These are phyloP conservation scores for Pancytospora philotis DNA, from an alignment of 371 early-diverging fungal genomes.

Conservation along the genomic window DNA sequence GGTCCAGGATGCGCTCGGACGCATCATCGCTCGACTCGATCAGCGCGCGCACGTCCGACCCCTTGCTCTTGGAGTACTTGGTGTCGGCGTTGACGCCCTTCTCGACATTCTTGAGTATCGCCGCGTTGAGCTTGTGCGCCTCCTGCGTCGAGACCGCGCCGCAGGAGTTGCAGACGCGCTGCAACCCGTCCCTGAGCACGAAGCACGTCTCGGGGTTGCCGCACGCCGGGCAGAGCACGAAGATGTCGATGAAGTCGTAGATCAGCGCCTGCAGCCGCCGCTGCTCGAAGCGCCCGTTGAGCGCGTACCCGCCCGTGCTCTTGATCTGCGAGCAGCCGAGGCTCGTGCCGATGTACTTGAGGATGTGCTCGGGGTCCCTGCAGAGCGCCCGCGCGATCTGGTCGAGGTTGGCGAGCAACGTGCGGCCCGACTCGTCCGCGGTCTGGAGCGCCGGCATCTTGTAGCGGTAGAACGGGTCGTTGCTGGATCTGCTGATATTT, in stretches of 20 bases:
- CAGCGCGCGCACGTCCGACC: background rate
- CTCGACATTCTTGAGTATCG: conserved; percentile 46
- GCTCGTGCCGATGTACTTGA: conserved; percentile 86
- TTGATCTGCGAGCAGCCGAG: conserved; percentile 65
- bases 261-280: conserved; percentile 72
- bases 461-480: conserved; percentile 91
- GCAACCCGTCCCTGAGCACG: conserved; percentile 54
- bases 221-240: conserved; percentile 85
- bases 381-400: conserved; percentile 79
- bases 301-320: conserved; percentile 72
- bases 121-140: conserved; percentile 43
- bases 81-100: background rate
- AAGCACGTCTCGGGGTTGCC: conserved; percentile 94
- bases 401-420: conserved; percentile 87
- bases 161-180: conserved; percentile 56
- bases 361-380: conserved; percentile 71
- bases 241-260: conserved; percentile 83
- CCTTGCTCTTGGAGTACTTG: conserved; percentile 9
- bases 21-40: background rate
- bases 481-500: conserved; percentile 43
- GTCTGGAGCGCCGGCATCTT: conserved; percentile 77
- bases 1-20: background rate
- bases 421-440: conserved; percentile 91
- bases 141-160: conserved; percentile 38
- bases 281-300: conserved; percentile 88